Evolutionary conservation across 306 rosid genomes (phyloP).

Genomic region (Fagus sylvatica): DNA sequence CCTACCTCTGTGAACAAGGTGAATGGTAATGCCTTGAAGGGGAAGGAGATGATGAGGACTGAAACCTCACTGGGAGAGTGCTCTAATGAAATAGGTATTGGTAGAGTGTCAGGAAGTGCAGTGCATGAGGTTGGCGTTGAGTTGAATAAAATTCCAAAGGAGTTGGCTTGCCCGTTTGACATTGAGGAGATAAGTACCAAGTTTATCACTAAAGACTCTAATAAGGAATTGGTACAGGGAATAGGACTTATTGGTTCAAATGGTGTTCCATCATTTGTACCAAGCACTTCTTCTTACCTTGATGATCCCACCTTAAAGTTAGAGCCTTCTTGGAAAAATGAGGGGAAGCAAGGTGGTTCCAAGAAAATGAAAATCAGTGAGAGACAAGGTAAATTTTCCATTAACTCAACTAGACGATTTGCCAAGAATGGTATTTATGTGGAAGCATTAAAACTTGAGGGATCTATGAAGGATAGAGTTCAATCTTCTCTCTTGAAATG

Average conservation of each 20-base stretch:
- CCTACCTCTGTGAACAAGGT: constrained; percentile 50
- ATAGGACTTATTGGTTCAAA: constrained; percentile 82
- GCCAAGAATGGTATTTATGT: constrained; percentile 31
- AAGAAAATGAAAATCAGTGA: constrained; percentile 13
- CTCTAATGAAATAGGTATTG: constrained; percentile 41
- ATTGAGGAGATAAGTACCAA: constrained; percentile 71
- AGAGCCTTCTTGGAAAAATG: constrained; percentile 41
- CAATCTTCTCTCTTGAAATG: constrained; percentile 30
- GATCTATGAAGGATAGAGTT: constrained; percentile 43
- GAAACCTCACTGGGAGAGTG: constrained; percentile 48
- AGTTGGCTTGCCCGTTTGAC: constrained; percentile 64
- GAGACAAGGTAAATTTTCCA: neutral
- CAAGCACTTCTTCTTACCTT: constrained; percentile 54
- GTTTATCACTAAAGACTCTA: constrained; percentile 70
- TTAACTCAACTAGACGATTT: constrained; percentile 34
- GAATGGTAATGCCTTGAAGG: constrained; percentile 50
- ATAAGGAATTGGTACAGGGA: constrained; percentile 64
- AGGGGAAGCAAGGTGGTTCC: constrained; percentile 25
- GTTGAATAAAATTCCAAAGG: constrained; percentile 66
- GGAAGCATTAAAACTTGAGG: neutral
- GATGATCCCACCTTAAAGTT: constrained; percentile 44
- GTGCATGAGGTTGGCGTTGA: constrained; percentile 48
- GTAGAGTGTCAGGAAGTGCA: constrained; percentile 34
- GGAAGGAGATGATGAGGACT: constrained; percentile 49
- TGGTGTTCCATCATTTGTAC: constrained; percentile 61